Base-by-base conservation (phyloP, 306 rosid genomes). In the Quercus mongolica region DNA sequence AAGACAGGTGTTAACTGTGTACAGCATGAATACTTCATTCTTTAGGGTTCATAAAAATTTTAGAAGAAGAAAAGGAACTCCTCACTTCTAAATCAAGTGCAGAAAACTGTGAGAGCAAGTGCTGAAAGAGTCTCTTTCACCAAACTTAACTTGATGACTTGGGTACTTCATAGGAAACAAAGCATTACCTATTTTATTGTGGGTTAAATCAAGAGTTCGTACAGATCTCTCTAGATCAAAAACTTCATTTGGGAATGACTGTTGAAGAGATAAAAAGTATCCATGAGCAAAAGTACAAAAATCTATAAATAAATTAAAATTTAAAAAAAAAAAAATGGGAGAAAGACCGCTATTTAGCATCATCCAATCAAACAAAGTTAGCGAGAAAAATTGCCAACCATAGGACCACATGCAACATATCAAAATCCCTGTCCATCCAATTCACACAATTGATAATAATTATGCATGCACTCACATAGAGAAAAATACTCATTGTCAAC, bases 181-280 rank as follows among this genome's bases (percentile, higher is more conserved):
- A 19, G 56, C 76, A 56, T 44, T 80, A 91, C 98, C 94, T 71
- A 95, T 93, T 80, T 90, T 92, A 84, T 95, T 93, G 79, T 87
- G 89, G 0, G 93, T 93, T 63, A 95, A 76, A 83, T 95, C 99
- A 76, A 95, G 94, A 61, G 98, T 89, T 46, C 94, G 94, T n/a
- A 93, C 94, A 14, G 93, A 84, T 85, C 90, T 87, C 68, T 90
- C 98, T 79, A 93, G 74, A 57, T 87, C 90, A 72, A 93, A 85
- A 87, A 95, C 86, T 85, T 88, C 99, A 77, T 76, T 92, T 1
- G 99, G 98, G 87, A 95, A 95, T 21, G 93, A 61, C 99, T 93
- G 80, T 80, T 78, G 10, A 77, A 81, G 14, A 73, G 41, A 4
- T 49, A 59, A 49, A 38, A 33, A 71, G 35, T 74, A 70, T 56